phyloP scores from a whole-genome alignment of 1,139 yeast species.

The Pichia sp. region DNA sequence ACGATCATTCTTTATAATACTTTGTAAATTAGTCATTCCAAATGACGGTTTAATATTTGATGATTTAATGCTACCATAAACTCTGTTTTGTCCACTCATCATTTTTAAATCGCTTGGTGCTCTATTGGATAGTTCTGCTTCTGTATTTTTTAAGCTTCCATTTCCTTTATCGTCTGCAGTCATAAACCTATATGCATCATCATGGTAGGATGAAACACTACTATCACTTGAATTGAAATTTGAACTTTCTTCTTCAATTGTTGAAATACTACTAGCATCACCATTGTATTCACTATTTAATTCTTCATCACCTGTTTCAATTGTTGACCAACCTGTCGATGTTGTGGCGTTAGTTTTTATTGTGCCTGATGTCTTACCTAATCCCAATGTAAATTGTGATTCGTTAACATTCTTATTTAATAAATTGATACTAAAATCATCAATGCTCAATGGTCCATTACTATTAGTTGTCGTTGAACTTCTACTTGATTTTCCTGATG shows the following conservation, averaged over 20 bases:
- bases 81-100: not conserved
- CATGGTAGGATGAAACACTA: conserved; percentile 15
- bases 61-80: not conserved
- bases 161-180: conserved; percentile 1
- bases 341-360: not conserved
- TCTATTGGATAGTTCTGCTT: not conserved
- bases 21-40: conserved; percentile 7
- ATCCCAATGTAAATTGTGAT: not conserved
- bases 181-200: conserved; percentile 11
- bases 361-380: not conserved
- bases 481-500: conserved; percentile 13
- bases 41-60: conserved; percentile 3
- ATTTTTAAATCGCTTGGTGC: not conserved
- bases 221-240: conserved; percentile 2
- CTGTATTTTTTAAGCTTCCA: not conserved
- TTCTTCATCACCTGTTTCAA: not conserved
- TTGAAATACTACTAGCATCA: conserved; percentile 4
- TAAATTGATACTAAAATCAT: not conserved
- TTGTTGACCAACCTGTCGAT: conserved; percentile 1
- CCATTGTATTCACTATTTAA: not conserved
- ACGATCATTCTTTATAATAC: conserved; percentile 1
- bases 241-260: conserved; percentile 15
- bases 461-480: not conserved
- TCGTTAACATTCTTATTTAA: not conserved
- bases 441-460: not conserved